Conservation (phyloP, 169 alveolate species). For the Cryptosporidium xiaoi region DNA sequence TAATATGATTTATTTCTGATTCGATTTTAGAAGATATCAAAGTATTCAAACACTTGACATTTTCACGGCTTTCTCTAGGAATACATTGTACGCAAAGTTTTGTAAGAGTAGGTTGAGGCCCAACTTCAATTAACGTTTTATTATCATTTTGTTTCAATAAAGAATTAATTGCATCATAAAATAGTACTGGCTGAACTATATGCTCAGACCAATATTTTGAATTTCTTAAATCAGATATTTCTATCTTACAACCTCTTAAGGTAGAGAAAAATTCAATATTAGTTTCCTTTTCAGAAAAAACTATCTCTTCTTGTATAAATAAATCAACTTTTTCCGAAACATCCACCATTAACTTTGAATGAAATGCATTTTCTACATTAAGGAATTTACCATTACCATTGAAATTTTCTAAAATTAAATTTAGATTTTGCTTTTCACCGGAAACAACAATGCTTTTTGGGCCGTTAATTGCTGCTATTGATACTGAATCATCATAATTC, state of each 20-base stretch:
- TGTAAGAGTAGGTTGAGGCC: slow-evolving; percentile 61
- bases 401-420: slow-evolving; percentile 3
- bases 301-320: slow-evolving; percentile 46
- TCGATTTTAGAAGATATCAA: slow-evolving; percentile 16
- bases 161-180: slow-evolving; percentile 40
- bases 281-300: slow-evolving; percentile 1
- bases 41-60: neutral
- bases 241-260: slow-evolving; percentile 10
- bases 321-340: slow-evolving; percentile 7
- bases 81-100: slow-evolving; percentile 28
- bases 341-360: slow-evolving; percentile 34
- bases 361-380: slow-evolving; percentile 54
- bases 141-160: slow-evolving; percentile 8
- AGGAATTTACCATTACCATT: slow-evolving; percentile 47
- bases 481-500: slow-evolving; percentile 11
- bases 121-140: slow-evolving; percentile 23
- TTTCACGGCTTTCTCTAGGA: slow-evolving; percentile 24
- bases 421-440: neutral
- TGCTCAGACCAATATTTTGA: slow-evolving; percentile 66
- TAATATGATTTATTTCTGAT: slow-evolving; percentile 22
- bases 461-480: slow-evolving; percentile 67
- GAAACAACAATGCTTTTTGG: slow-evolving; percentile 58
- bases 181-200: slow-evolving; percentile 44
- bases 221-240: neutral
- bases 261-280: slow-evolving; percentile 36